Evolutionary conservation across 306 rosid species (phyloP), one percentile per base, ranked within the genome.

Genomic region (Dalbergia cochinchinensis): DNA sequence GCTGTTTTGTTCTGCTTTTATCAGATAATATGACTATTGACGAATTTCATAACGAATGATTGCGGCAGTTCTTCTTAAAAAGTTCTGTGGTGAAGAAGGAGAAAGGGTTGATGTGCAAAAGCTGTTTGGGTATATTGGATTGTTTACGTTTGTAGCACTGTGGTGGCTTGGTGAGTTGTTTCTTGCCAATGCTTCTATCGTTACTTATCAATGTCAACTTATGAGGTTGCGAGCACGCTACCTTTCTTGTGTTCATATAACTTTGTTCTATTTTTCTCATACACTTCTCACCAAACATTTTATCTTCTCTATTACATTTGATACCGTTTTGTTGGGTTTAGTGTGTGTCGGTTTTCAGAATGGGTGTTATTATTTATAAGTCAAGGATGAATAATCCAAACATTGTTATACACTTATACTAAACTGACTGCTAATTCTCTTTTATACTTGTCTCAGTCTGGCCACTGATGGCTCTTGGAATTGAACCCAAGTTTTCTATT

Each of bases 121-220:
- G 88, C 83, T 94, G 85, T 94, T 94, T 78, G 98, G 97, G 73
- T 94, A 94, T 83, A 86, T 94, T 59, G 98, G 98, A 74, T 83
- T 94, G 80, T 94, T 94, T 81, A 89, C 98, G 4, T 88, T 94
- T 14, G 90, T 90, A 22, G 85, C 95, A 16, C 82, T 94, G 35
- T 94, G 98, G 98, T 94, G 98, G 98, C 88, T 91, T 26, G 83
- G 97, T 94, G 87, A 83, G 90, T 69, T 83, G 39, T 71, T 39
- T 16, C 22, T 47, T 50, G 15, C 13, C 69, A 8, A 71, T 31
- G 69, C 42, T 70, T 65, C 75, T 75, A 11, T 26, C 71, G 50
- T 31, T 69, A 72, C 53, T 55, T 73, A 19, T 47, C 19, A 16
- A 75, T 75, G 55, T 41, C 42, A 7, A 57, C 14, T 59, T 42